A percentile compares a stretch with the other conserved stretches of the same genome.
phyloP scores from a whole-genome alignment of 352 stramenopile species.

The Elongisporangium senticosum region DNA sequence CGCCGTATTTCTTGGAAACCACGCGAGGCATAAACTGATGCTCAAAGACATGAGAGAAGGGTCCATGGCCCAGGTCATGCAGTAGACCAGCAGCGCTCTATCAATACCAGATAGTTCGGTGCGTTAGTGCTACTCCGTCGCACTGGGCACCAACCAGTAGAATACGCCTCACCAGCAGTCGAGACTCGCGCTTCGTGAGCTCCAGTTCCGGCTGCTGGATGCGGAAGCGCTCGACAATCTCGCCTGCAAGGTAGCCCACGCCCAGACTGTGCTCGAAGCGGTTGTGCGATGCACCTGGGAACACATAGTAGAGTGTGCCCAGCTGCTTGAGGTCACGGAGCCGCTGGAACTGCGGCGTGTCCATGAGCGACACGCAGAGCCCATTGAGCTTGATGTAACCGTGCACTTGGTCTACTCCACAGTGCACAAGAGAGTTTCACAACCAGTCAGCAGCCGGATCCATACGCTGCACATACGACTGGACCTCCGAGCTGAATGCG shows the following conservation, averaged over 20 bases:
- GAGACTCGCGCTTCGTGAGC: constrained; percentile 85
- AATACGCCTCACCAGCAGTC: constrained; percentile 33
- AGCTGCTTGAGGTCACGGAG: constrained; percentile 94
- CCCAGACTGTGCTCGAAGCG: constrained; percentile 96
- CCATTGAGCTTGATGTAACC: constrained; percentile 76
- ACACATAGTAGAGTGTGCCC: constrained; percentile 84
- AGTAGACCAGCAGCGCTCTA: constrained; percentile 74
- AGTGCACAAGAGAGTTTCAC: background rate
- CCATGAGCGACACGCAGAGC: constrained; percentile 83
- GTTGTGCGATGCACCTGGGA: constrained; percentile 88
- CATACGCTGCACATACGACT: background rate
- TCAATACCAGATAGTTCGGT: background rate
- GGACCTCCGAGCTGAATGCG: constrained; percentile 5
- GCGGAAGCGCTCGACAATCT: constrained; percentile 82
- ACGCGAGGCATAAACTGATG: constrained; percentile 81
- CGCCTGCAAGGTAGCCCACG: constrained; percentile 90
- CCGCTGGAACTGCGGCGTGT: constrained; percentile 92
- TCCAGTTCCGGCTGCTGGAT: constrained; percentile 83
- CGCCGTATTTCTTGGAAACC: constrained; percentile 22
- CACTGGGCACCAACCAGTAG: no score
- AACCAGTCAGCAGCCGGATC: background rate
- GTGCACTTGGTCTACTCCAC: constrained; percentile 60
- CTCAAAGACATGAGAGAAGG: constrained; percentile 96
- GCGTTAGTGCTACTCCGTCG: no score
- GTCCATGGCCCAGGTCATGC: constrained; percentile 91